A percentile compares a stretch with the other conserved stretches of the same genome.
Conservation (phyloP, 345 rosid genomes). For the Arabidopsis arenosa region DNA sequence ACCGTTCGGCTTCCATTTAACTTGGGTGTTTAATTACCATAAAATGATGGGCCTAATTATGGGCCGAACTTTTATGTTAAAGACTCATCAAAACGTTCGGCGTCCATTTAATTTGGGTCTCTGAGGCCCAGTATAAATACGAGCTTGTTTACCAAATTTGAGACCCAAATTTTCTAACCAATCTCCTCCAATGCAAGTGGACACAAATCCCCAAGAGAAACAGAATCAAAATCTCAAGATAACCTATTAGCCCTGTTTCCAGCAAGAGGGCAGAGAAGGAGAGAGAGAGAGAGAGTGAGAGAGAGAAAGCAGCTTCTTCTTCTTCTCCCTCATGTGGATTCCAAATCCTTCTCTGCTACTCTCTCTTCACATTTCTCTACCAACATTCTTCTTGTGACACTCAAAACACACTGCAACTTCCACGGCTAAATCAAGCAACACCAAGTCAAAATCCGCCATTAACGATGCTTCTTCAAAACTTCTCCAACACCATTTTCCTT, state of each 20-base stretch:
- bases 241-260: constrained; percentile 31
- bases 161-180: neutral
- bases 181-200: constrained; percentile 10
- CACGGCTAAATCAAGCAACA: neutral
- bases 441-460: constrained; percentile 33
- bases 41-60: neutral
- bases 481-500: constrained; percentile 48
- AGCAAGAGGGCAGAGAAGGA: constrained; percentile 32
- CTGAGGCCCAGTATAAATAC: constrained; percentile 6
- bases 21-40: neutral
- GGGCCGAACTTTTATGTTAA: neutral
- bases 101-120: too few relatives aligned
- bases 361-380: constrained; percentile 28
- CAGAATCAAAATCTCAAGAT: constrained; percentile 10
- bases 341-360: constrained; percentile 34
- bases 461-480: constrained; percentile 51
- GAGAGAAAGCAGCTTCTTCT: constrained; percentile 8
- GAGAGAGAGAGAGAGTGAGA: neutral
- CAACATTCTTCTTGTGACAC: constrained; percentile 44
- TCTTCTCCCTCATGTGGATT: constrained; percentile 27
- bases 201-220: constrained; percentile 23
- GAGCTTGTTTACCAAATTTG: neutral
- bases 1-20: neutral
- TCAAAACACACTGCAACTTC: constrained; percentile 12
- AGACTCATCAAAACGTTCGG: too few relatives aligned